These are phyloP conservation scores for Cordia subcordata DNA, from an alignment of 257 asterid genomes.

Conservation along the genomic window DNA sequence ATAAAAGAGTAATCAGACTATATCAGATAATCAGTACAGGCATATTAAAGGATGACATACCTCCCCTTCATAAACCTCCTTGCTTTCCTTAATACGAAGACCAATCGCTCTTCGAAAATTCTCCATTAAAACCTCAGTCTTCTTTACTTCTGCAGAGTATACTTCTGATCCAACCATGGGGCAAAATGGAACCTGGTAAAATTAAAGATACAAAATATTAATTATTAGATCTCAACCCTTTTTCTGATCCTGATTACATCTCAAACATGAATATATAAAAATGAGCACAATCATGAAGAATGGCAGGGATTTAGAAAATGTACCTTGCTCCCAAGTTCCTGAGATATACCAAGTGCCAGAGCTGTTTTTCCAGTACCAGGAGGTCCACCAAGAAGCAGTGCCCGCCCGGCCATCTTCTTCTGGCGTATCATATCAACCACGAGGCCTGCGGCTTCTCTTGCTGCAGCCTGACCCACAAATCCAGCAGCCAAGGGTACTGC, in stretches of 20 bases:
- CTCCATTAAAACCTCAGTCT: conserved; percentile 95
- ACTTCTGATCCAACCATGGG: conserved; percentile 99
- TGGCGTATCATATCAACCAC: conserved; percentile 97
- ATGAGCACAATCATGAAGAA: neutral
- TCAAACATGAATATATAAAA: neutral
- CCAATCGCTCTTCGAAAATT: conserved; percentile 94
- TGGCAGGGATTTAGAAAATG: neutral
- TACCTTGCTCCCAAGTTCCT: conserved; percentile 99
- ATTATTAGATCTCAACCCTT: neutral
- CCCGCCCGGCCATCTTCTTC: conserved; percentile 97
- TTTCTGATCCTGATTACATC: neutral
- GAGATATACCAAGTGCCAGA: conserved; percentile 87
- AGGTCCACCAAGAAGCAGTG: conserved; percentile 87
- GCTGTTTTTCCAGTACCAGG: conserved; percentile 99
- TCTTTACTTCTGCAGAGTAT: conserved; percentile 94
- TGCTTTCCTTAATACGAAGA: conserved; percentile 86
- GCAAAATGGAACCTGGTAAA: conserved; percentile 84
- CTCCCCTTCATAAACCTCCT: conserved; percentile 99
- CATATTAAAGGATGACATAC: conserved; percentile 26
- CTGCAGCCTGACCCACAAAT: conserved; percentile 88
- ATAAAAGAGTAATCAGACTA: neutral
- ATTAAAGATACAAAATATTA: too few relatives aligned
- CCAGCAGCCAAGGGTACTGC: conserved; percentile 91
- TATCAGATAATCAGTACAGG: neutral
- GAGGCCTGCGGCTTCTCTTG: conserved; percentile 90